phyloP scores from a whole-genome alignment of 1,284 basidiomycete species.

The Thecaphora thlaspeos region DNA sequence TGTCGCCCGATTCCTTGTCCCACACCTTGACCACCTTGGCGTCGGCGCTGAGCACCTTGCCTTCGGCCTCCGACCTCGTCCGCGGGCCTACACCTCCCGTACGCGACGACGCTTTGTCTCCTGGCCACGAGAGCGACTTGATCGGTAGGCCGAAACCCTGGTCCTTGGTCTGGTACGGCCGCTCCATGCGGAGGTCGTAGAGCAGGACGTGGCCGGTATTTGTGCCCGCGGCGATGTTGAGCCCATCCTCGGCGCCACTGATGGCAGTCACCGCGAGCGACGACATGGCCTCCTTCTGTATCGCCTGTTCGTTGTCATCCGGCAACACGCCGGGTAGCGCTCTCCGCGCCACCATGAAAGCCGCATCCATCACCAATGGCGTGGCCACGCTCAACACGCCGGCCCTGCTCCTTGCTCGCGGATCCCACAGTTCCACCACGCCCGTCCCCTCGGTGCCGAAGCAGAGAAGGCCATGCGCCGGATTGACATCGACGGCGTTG shows the following conservation, averaged over 20 bases:
- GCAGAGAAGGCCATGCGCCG: slow-evolving; percentile 83
- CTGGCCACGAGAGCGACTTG: slow-evolving; percentile 83
- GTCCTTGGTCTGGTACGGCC: slow-evolving; percentile 85
- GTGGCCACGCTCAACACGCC: slow-evolving; percentile 76
- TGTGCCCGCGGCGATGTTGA: slow-evolving; percentile 91
- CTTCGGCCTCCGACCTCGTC: slow-evolving; percentile 60
- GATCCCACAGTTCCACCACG: slow-evolving; percentile 94
- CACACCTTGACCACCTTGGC: slow-evolving; percentile 57
- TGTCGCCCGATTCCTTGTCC: slow-evolving; percentile 73
- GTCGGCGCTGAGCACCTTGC: slow-evolving; percentile 51
- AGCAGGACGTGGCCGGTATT: slow-evolving; percentile 89
- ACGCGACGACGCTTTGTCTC: slow-evolving; percentile 64
- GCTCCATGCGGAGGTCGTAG: slow-evolving; percentile 85
- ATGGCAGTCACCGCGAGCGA: slow-evolving; percentile 78
- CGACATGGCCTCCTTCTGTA: slow-evolving; percentile 44
- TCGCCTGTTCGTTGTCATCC: slow-evolving; percentile 45
- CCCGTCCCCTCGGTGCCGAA: slow-evolving; percentile 80
- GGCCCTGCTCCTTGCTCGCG: slow-evolving; percentile 74
- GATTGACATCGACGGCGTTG: slow-evolving; percentile 89
- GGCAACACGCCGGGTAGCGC: slow-evolving; percentile 51
- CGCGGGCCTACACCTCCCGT: slow-evolving; percentile 68
- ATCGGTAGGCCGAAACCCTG: slow-evolving; percentile 95
- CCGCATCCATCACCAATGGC: slow-evolving; percentile 57
- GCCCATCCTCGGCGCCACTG: slow-evolving; percentile 71
- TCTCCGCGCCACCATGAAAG: slow-evolving; percentile 57